Evolutionary conservation across 768 basidiomycete species (phyloP).

Genomic region (Leccinum boreale): DNA sequence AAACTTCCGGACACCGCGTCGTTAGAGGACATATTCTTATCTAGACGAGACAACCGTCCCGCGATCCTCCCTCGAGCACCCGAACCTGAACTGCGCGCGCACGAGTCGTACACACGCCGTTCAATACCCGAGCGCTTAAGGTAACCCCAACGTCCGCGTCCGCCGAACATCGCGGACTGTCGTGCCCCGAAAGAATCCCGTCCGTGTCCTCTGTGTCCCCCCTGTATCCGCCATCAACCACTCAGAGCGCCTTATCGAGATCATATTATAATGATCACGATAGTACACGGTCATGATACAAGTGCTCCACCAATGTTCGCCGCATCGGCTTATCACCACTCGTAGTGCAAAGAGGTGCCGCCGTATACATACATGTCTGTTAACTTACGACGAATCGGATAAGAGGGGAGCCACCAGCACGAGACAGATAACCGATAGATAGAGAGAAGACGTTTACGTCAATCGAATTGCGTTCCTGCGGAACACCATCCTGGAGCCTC

Average conservation of each 20-base stretch:
- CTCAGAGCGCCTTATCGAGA: background rate
- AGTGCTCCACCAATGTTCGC: background rate
- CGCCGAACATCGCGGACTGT: background rate
- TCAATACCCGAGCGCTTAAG: background rate
- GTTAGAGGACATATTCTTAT: background rate
- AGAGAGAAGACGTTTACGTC: slow-evolving; percentile 13
- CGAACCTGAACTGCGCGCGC: slow-evolving; percentile 4
- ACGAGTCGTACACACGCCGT: background rate
- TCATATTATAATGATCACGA: background rate
- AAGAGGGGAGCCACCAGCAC: background rate
- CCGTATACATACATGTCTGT: background rate
- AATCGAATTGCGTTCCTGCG: background rate
- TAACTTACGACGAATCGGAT: background rate
- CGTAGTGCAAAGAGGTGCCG: background rate
- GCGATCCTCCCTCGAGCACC: slow-evolving; percentile 2
- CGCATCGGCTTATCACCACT: slow-evolving; percentile 11
- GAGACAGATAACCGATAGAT: slow-evolving; percentile 3
- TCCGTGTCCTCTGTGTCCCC: background rate
- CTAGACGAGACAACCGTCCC: background rate
- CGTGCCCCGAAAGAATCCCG: background rate
- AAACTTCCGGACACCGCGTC: background rate
- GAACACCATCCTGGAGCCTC: slow-evolving; percentile 11
- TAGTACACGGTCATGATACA: background rate
- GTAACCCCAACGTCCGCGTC: background rate
- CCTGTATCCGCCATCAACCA: slow-evolving; percentile 7